A percentile compares a stretch with the other conserved stretches of the same genome.
Evolutionary conservation across 768 basidiomycete species (phyloP).

Genomic region (Hypholoma sublateritium): DNA sequence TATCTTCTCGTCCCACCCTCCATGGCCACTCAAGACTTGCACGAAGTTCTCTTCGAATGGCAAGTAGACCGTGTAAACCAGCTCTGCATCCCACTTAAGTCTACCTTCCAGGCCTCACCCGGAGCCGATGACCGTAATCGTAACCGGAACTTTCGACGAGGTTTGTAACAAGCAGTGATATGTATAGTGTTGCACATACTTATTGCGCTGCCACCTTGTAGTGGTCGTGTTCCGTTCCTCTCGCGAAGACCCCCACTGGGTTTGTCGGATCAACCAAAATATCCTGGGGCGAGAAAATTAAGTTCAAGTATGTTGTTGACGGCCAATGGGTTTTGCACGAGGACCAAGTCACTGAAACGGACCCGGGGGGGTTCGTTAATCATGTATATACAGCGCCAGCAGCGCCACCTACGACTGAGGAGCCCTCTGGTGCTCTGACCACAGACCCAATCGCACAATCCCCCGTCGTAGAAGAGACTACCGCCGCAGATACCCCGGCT

Average conservation of each 20-base stretch:
- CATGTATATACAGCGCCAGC: constrained; percentile 61
- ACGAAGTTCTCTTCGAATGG: constrained; percentile 57
- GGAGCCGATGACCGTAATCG: constrained; percentile 56
- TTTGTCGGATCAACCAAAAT: constrained; percentile 56
- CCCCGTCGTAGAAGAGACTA: not conserved
- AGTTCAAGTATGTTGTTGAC: constrained; percentile 84
- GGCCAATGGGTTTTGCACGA: constrained; percentile 59
- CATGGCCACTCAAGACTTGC: constrained; percentile 35
- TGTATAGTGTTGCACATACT: constrained; percentile 7
- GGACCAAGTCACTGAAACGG: constrained; percentile 58
- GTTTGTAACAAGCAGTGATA: constrained; percentile 38
- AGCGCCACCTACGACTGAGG: constrained; percentile 30
- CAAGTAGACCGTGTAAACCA: constrained; percentile 19
- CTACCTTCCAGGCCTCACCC: constrained; percentile 52
- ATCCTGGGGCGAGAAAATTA: constrained; percentile 61
- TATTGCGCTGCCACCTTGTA: constrained; percentile 22
- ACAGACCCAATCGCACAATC: not conserved
- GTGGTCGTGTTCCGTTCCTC: constrained; percentile 63
- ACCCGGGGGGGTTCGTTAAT: constrained; percentile 66
- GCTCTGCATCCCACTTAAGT: constrained; percentile 2
- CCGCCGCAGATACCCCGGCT: constrained; percentile 1
- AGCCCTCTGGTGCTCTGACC: not conserved
- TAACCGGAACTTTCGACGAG: constrained; percentile 79
- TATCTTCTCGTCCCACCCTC: not conserved
- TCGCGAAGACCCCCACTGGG: constrained; percentile 51